Percentiles rank a stretch among this genome's conserved stretches.
phyloP scores from a whole-genome alignment of 345 rosid genomes.

The Boechera retrofracta region DNA sequence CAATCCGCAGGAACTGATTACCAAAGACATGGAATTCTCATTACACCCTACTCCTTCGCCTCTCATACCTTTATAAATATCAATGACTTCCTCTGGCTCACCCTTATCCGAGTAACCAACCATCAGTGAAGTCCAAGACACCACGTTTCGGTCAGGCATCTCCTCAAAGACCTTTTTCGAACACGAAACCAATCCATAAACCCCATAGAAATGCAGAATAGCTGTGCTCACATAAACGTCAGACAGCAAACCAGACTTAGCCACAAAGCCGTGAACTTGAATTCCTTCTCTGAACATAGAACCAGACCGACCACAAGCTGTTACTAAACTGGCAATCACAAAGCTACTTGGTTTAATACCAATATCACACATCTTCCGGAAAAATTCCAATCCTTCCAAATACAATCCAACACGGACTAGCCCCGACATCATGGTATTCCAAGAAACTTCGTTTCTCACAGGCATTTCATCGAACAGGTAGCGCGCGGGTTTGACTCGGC shows the following conservation, averaged over 20 bases:
- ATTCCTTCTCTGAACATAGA: slow-evolving; percentile 65
- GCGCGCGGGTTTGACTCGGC: slow-evolving; percentile 52
- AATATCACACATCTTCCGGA: slow-evolving; percentile 50
- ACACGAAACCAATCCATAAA: slow-evolving; percentile 51
- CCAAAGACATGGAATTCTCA: slow-evolving; percentile 69
- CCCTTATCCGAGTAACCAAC: slow-evolving; percentile 63
- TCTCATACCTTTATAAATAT: slow-evolving; percentile 58
- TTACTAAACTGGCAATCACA: slow-evolving; percentile 71
- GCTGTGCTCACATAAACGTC: slow-evolving; percentile 88
- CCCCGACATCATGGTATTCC: slow-evolving; percentile 87
- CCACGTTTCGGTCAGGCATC: slow-evolving; percentile 81
- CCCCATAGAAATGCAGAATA: slow-evolving; percentile 78
- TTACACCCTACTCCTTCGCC: slow-evolving; percentile 61
- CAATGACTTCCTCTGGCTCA: slow-evolving; percentile 59
- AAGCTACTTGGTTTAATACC: slow-evolving; percentile 64
- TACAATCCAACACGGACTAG: slow-evolving; percentile 60
- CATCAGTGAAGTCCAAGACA: slow-evolving; percentile 96
- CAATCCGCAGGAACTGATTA: slow-evolving; percentile 65
- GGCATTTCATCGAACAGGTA: slow-evolving; percentile 77
- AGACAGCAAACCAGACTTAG: slow-evolving; percentile 60
- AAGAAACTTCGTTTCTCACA: slow-evolving; percentile 71
- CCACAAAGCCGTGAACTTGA: slow-evolving; percentile 68
- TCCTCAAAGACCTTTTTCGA: slow-evolving; percentile 77
- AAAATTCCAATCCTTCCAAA: slow-evolving; percentile 53
- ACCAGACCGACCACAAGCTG: slow-evolving; percentile 74